These are phyloP conservation scores for Leishmania gerbilli DNA, from an alignment of 208 protist genomes.

Conservation along the genomic window DNA sequence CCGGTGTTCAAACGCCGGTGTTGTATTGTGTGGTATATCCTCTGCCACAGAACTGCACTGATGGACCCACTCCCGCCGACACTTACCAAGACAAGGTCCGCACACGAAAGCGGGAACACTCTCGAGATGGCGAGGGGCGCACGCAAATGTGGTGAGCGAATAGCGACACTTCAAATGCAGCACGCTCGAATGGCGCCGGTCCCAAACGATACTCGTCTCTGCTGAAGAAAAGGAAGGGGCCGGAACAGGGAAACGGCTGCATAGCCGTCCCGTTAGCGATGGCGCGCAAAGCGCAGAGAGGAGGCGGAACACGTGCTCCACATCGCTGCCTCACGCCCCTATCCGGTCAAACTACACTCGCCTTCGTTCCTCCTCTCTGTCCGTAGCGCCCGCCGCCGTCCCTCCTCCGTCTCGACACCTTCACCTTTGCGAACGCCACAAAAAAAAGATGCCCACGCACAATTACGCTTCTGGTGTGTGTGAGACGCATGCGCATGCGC, in stretches of 20 bases:
- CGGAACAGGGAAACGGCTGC: background rate
- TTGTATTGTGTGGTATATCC: background rate
- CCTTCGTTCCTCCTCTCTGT: background rate
- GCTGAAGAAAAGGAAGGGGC: background rate
- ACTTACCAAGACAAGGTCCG: background rate
- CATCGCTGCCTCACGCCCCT: background rate
- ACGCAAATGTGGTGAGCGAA: background rate
- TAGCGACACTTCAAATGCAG: background rate
- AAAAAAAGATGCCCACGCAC: background rate
- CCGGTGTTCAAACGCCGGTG: background rate
- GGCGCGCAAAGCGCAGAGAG: background rate
- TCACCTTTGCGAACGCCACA: background rate
- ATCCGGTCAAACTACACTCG: background rate
- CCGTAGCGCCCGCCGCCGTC: background rate
- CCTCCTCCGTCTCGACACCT: background rate
- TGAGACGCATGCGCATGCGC: background rate
- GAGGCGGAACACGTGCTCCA: background rate
- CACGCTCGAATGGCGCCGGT: background rate
- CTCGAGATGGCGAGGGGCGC: background rate
- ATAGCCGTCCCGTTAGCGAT: background rate
- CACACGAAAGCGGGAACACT: background rate
- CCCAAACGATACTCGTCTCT: background rate
- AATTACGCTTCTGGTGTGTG: background rate
- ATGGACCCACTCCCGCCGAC: background rate
- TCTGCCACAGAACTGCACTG: background rate